Percentiles rank a stretch among this genome's conserved stretches.
These are phyloP conservation scores for Pistacia atlantica DNA, from an alignment of 345 rosid species.

Conservation along the genomic window DNA sequence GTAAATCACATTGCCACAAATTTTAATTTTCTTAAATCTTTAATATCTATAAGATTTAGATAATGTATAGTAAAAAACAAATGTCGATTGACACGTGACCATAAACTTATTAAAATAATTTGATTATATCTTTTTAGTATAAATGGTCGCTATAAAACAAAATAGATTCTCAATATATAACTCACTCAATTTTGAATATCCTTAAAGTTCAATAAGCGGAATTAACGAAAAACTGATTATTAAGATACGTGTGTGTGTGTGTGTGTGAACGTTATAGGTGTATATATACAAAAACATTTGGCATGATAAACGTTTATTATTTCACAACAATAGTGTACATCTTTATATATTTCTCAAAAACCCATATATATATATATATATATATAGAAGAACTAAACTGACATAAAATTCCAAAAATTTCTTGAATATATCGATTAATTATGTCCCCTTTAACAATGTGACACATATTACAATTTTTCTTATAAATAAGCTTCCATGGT, in stretches of 20 bases:
- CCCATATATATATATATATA: neutral
- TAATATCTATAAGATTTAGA: too few relatives aligned
- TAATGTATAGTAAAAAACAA: too few relatives aligned
- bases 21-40: too few relatives aligned
- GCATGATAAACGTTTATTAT: too few relatives aligned
- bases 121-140: too few relatives aligned
- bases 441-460: neutral
- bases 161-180: neutral
- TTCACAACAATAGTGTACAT: too few relatives aligned
- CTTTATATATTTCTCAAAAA: neutral
- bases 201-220: neutral
- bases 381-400: too few relatives aligned
- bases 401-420: neutral
- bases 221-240: neutral
- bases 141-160: neutral
- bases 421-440: neutral
- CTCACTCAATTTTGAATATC: neutral
- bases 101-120: too few relatives aligned
- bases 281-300: neutral
- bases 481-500: constrained; percentile 22
- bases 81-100: too few relatives aligned
- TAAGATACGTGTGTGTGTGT: neutral
- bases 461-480: neutral
- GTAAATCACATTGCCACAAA: too few relatives aligned
- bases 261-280: too few relatives aligned